These are phyloP conservation scores for Potentilla sterilis DNA, from an alignment of 306 rosid species.

Conservation along the genomic window DNA sequence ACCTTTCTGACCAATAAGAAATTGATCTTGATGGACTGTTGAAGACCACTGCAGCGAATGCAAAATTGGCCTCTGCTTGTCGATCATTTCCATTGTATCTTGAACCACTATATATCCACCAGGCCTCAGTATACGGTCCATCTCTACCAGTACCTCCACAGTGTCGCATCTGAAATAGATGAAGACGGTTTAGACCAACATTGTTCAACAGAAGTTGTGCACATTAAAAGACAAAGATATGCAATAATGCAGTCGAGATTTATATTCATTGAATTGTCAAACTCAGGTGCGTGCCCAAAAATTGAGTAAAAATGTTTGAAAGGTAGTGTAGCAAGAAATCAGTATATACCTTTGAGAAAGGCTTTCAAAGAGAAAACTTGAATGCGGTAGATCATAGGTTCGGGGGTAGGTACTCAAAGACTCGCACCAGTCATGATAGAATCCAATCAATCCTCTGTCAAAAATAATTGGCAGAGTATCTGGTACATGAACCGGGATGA, in stretches of 20 bases:
- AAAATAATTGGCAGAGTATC: slow-evolving; percentile 66
- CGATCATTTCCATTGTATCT: slow-evolving; percentile 61
- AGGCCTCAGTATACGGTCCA: slow-evolving; percentile 88
- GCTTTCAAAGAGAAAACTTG: slow-evolving; percentile 64
- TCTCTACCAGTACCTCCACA: slow-evolving; percentile 57
- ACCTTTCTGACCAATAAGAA: slow-evolving; percentile 70
- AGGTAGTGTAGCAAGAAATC: background rate
- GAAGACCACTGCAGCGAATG: slow-evolving; percentile 78
- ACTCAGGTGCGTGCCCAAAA: background rate
- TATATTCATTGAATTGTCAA: background rate
- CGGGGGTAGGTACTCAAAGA: slow-evolving; percentile 87
- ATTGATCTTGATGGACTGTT: slow-evolving; percentile 45
- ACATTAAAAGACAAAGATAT: background rate
- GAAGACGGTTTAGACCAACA: background rate
- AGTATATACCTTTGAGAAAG: slow-evolving; percentile 54
- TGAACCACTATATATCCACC: slow-evolving; percentile 68
- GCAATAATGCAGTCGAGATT: background rate
- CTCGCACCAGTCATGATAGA: slow-evolving; percentile 97
- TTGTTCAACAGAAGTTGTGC: background rate
- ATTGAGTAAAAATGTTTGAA: background rate
- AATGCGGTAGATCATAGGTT: slow-evolving; percentile 80
- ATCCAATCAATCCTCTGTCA: slow-evolving; percentile 84
- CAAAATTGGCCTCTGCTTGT: slow-evolving; percentile 56
- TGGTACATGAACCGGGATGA: slow-evolving; percentile 63
- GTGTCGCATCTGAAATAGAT: slow-evolving; percentile 61